phyloP scores from a whole-genome alignment of 441 rosid genomes.

The Euphorbia schlechtendalii region DNA sequence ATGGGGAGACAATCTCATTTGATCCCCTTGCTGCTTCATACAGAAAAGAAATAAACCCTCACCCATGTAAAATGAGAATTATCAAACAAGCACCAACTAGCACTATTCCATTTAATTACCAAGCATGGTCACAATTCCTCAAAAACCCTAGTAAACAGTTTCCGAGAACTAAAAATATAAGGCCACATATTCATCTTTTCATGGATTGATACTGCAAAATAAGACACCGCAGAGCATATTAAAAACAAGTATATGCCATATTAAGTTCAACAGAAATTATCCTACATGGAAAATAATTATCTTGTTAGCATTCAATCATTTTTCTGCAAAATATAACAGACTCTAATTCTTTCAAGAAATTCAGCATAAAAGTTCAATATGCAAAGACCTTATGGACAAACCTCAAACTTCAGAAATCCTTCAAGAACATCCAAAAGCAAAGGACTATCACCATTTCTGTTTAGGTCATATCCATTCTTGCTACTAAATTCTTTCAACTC shows the following conservation, averaged over 20 bases:
- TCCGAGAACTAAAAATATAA: background rate
- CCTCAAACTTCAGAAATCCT: constrained; percentile 90
- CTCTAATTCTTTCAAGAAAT: constrained; percentile 15
- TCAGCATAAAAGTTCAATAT: constrained; percentile 6
- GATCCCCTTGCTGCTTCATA: too few relatives aligned
- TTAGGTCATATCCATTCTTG: constrained; percentile 75
- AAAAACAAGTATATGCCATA: background rate
- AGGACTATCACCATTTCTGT: constrained; percentile 78
- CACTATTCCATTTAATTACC: too few relatives aligned
- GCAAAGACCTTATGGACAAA: constrained; percentile 19
- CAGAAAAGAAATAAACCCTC: too few relatives aligned
- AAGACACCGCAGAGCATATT: background rate
- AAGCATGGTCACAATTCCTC: background rate
- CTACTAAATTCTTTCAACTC: constrained; percentile 79
- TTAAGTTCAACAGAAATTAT: constrained; percentile 3
- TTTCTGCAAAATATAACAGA: background rate
- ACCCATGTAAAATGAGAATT: too few relatives aligned
- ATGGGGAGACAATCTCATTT: too few relatives aligned
- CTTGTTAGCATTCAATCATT: background rate
- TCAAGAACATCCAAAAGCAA: constrained; percentile 89
- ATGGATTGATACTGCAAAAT: constrained; percentile 3
- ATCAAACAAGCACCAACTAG: too few relatives aligned
- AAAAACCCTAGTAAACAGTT: background rate
- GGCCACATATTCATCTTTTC: background rate
- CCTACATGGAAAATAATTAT: background rate